Base-by-base conservation (phyloP, 352 stramenopile species). In the Aphanomyces stellatus region DNA sequence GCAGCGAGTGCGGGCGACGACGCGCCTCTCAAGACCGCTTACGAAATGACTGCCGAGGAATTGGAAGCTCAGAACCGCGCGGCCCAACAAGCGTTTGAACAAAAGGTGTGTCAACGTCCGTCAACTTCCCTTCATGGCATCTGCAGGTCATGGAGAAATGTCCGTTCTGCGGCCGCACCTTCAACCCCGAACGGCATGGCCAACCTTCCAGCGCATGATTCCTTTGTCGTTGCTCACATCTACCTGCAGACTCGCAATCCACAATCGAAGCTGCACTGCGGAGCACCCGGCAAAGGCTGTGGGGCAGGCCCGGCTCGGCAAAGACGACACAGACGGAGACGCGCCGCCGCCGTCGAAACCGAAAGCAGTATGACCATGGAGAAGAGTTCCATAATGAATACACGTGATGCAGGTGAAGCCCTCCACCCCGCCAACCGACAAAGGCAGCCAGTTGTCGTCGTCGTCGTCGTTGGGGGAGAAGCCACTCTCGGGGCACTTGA, bases 111-210 rank as follows among this genome's bases (percentile, higher is more conserved):
- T 10, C 17, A 1, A 51, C 1, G 19, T 19, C 19, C n/a, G n/a
- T 53, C 24, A 8, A 53, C 35, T 8, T 49, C 6, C 11, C 35
- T 15, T 56, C 35, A 53, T 53, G 30, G 17, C 13, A 13, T 13
- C 73, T 79, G 42, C 79, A 90, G 51, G 79, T 81, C 5, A 90
- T 91, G 82, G 84, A 93, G 65, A 88, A 81, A 41, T 93, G 84
- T 53, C 79, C 88, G 22, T 80, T 77, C 69, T 93, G 84, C 57
- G 80, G 82, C 0, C 74, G 84, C 31, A 91, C 79, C 2, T 93
- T 93, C 49, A 67, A 67, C 25, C 60, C 60, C 6, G 60, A 67
- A 22, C n/a, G 60, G 40, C 51, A 28, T 53, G 46, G 13, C 17
- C 17, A 28, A 57, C 17, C 10, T 37, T 17, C 49, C 11, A 17